Evolutionary conservation across 495 filamentous ascomycete genomes (phyloP).

Genomic region (Bacidia rubella): DNA sequence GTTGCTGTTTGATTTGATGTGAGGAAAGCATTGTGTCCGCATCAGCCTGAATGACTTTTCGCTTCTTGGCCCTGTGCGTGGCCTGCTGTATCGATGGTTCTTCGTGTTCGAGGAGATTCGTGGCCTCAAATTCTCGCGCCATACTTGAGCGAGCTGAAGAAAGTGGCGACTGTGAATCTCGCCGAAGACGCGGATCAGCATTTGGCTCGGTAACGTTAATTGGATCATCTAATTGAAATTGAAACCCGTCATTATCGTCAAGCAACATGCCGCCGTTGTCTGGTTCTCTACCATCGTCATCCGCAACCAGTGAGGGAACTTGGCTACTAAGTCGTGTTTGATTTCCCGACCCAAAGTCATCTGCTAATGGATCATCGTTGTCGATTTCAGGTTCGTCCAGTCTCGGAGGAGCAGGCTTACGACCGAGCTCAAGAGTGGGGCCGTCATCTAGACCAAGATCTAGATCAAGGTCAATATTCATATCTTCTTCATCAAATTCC

Average conservation of each 20-base stretch:
- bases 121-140: constrained; percentile 46
- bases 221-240: constrained; percentile 45
- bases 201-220: constrained; percentile 25
- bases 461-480: constrained; percentile 39
- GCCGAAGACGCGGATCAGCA: constrained; percentile 32
- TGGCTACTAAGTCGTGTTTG: constrained; percentile 16
- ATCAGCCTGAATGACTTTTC: constrained; percentile 60
- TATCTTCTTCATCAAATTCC: constrained; percentile 34
- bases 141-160: constrained; percentile 40
- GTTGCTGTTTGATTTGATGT: constrained; percentile 59
- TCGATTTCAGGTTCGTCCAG: constrained; percentile 63
- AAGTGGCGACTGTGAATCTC: constrained; percentile 55
- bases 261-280: constrained; percentile 34
- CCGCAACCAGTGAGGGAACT: constrained; percentile 30
- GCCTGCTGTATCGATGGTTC: constrained; percentile 41
- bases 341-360: constrained; percentile 42
- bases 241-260: constrained; percentile 44
- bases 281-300: constrained; percentile 28
- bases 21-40: constrained; percentile 43
- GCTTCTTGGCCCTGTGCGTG: constrained; percentile 59
- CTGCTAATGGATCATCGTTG: constrained; percentile 41
- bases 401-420: constrained; percentile 53
- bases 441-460: constrained; percentile 38
- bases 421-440: constrained; percentile 58
- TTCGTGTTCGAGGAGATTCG: constrained; percentile 33